A percentile compares a stretch with the other conserved stretches of the same genome.
phyloP scores from a whole-genome alignment of 83 land plant species.

The Picea abies region DNA sequence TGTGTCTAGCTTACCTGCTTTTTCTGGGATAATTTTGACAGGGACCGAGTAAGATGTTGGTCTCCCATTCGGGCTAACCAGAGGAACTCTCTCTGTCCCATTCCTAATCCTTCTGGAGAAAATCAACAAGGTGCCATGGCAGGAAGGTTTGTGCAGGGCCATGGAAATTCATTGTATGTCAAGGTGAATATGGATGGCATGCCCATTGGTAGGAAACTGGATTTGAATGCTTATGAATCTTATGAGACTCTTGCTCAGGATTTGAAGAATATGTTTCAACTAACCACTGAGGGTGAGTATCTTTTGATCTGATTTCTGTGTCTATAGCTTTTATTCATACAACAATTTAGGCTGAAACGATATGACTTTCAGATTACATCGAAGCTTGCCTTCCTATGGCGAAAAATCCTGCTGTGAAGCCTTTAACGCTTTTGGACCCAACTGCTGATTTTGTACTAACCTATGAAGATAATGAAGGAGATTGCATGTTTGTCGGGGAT shows the following conservation, averaged over 20 bases:
- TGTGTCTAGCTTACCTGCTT: neutral
- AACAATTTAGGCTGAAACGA: neutral
- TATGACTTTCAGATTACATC: neutral
- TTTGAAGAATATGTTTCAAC: constrained; percentile 52
- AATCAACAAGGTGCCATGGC: neutral
- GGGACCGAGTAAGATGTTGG: constrained; percentile 68
- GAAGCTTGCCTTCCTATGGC: neutral
- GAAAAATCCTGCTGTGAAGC: neutral
- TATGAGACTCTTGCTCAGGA: constrained; percentile 36
- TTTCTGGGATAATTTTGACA: constrained; percentile 6
- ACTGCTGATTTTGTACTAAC: constrained; percentile 4
- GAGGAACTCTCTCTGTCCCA: constrained; percentile 52
- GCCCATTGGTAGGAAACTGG: constrained; percentile 59
- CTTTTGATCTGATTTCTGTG: neutral
- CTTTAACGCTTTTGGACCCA: constrained; percentile 5
- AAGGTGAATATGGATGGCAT: constrained; percentile 67
- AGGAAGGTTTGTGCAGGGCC: neutral
- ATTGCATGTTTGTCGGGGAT: constrained; percentile 16
- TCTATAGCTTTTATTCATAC: neutral
- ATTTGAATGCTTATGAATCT: constrained; percentile 40
- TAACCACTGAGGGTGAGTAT: neutral
- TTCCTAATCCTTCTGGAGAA: constrained; percentile 24
- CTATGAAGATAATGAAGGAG: constrained; percentile 14
- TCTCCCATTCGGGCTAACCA: constrained; percentile 57
- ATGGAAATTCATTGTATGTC: constrained; percentile 35